Percentiles rank a stretch among this genome's conserved stretches.
phyloP scores from a whole-genome alignment of 352 stramenopile species.

The Pythium rhizo-oryzae region DNA sequence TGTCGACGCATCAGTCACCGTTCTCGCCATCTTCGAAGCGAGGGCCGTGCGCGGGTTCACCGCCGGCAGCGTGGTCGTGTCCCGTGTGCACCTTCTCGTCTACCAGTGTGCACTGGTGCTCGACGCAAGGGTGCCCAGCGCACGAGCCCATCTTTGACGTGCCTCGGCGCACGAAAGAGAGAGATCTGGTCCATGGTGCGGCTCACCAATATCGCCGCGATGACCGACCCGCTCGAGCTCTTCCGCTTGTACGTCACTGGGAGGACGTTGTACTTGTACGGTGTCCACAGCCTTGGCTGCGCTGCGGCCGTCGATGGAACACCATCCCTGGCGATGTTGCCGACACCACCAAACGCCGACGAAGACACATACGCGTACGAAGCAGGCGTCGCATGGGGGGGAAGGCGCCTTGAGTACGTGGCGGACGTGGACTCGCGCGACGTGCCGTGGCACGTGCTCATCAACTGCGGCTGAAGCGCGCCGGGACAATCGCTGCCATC shows the following conservation, averaged over 20 bases:
- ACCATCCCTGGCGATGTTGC: background rate
- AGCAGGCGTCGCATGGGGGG: no score
- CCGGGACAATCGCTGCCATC: no score
- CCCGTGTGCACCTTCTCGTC: background rate
- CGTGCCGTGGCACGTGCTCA: constrained; percentile 17
- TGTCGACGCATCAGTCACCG: background rate
- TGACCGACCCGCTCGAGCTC: constrained; percentile 24
- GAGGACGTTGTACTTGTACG: constrained; percentile 26
- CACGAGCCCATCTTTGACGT: constrained; percentile 11
- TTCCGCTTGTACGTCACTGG: constrained; percentile 24
- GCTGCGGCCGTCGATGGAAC: no score
- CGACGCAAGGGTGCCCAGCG: background rate
- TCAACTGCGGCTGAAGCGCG: constrained; percentile 18
- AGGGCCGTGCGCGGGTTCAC: no score
- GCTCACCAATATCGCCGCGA: constrained; percentile 18
- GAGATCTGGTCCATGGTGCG: constrained; percentile 21
- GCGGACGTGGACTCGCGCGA: constrained; percentile 7
- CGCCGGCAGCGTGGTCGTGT: background rate
- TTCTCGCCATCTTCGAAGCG: background rate
- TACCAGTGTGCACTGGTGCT: background rate
- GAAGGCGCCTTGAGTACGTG: background rate
- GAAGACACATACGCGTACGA: background rate
- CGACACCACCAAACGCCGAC: background rate
- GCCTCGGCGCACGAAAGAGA: background rate
- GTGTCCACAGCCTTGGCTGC: background rate